Evolutionary conservation across 2,329 filamentous ascomycete genomes (phyloP), one percentile per base, ranked within the genome.

Genomic region (Trichoderma sp.): DNA sequence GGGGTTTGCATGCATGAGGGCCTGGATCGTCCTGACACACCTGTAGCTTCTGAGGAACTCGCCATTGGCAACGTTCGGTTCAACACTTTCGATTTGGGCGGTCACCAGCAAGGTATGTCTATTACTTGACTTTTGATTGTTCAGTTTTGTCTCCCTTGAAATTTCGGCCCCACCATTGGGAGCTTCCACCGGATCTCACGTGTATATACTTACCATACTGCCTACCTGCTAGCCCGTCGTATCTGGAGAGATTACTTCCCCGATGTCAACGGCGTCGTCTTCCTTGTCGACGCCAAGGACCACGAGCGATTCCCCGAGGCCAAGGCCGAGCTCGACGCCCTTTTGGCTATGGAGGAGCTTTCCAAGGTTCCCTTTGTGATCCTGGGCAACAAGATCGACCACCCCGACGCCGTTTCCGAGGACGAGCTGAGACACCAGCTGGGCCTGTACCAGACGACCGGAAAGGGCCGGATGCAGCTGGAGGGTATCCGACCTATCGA

Each of bases 371-470:
- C 96, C 70, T 98, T 98, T 83, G 90, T 98, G 74, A 90, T 99
- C 77, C 90, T 99, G 75, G 96, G 96, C 78, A 99, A 99, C 90
- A 99, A 99, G 90, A 99, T 99, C 83, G 96, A 99, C 83, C 95
- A 98, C 86, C 95, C 95, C 69, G 93, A 97, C 77, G 96, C 96
- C 74, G 91, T 98, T 70, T 95, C 92, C 76, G 96, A 99, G 88
- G 95, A 98, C 79, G 94, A 98, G 86, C 89, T 98, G 80, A 90
- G 96, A 83, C 92, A 95, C 81, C 92, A 95, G 82, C 87, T 99
- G 72, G 96, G 96, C 74, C 85, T 99, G 79, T 98, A 97, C 85
- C 95, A 98, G 85, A 97, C 95, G 71, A 97, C 94, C 73, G 95
- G 95, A 79, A 97, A 98, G 89, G 94, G 94, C 83, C 97, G 97